Base-by-base conservation (phyloP, 164 flowering plant genomes). In the Vitis labrusca region DNA sequence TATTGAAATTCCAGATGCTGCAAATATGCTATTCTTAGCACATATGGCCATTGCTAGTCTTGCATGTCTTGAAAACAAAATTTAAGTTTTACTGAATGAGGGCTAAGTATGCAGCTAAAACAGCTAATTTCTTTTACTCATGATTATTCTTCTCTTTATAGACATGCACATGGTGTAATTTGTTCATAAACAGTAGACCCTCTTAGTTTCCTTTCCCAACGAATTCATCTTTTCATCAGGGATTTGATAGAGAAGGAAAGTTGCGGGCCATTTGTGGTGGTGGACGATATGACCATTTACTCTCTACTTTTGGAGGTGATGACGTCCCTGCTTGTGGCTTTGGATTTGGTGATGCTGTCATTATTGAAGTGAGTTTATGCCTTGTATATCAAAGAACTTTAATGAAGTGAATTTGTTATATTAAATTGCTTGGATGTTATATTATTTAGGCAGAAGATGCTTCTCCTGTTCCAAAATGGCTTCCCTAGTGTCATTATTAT, bases 301-400 rank as follows among this genome's bases (percentile, higher is more conserved):
- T 94, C 32, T 89, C 97, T 48, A 92, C 89, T n/a, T 91, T 88
- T 81, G 98, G 98, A 66, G 97, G 97, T 69, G 97, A 92, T 69
- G 91, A 92, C 72, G 52, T 89, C 70, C 97, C 97, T 66, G 97
- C 97, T 55, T 92, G 97, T 81, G 98, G 97, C 56, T 94, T 94
- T 82, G 98, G 98, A 47, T 94, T 94, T 79, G 97, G 98, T 63
- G 98, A 95, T 87, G 99, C 99, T 77, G 99, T 95, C 19, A 88
- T 91, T 57, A 72, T 89, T 9, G 98, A 93, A 80, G 98, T 93
- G 74, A 85, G 91, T 80, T 19, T 14, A 60, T 53, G 12, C 23
- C 15, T 37, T 47, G 7, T n/a, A 44, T 61, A 5, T 44, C 19
- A 12, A 53, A 6, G 9, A 57, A 1, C 3, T 17, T 8, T 57